phyloP scores from a whole-genome alignment of 106 monocot species.

The Phalaenopsis equestris region DNA sequence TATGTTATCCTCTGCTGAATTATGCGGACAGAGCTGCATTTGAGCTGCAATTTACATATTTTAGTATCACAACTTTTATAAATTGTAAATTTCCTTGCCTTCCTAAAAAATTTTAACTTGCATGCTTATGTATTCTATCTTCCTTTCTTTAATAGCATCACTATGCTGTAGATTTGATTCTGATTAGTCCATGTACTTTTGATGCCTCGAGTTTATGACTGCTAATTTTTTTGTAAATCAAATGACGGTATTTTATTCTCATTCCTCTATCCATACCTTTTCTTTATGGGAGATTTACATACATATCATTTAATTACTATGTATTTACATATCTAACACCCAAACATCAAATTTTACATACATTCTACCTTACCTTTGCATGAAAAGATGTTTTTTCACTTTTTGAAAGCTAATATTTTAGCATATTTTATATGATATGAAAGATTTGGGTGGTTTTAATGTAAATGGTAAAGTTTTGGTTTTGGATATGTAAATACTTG shows the following conservation, averaged over 20 bases:
- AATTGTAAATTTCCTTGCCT: background rate
- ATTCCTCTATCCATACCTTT: background rate
- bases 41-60: background rate
- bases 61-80: slow-evolving; percentile 1
- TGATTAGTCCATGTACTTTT: background rate
- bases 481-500: no score
- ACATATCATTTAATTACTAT: no score
- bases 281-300: no score
- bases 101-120: background rate
- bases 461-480: no score
- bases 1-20: background rate
- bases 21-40: background rate
- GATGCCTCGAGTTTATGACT: background rate
- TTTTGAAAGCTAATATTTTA: no score
- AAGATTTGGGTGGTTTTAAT: no score
- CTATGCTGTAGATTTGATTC: background rate
- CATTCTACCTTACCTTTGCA: no score
- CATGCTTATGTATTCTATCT: background rate
- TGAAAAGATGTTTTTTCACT: no score
- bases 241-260: background rate
- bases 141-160: background rate
- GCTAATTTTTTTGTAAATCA: background rate
- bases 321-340: no score
- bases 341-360: no score
- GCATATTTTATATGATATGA: no score